phyloP scores from a whole-genome alignment of 495 filamentous ascomycete species.

The Penicillium ochrochloron region DNA sequence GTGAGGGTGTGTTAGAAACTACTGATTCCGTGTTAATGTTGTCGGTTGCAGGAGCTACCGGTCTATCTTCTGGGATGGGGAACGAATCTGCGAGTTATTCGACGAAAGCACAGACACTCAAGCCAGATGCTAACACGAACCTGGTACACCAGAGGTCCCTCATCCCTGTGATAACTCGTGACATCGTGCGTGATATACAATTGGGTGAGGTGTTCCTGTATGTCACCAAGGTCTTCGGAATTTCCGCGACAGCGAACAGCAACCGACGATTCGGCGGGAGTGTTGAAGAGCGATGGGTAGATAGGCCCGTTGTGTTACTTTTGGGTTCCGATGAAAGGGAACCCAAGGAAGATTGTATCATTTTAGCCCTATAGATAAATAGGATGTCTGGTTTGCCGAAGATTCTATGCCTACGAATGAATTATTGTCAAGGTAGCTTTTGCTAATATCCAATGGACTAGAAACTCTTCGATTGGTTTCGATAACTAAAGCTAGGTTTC shows the following conservation, averaged over 20 bases:
- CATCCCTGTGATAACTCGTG: conserved; percentile 14
- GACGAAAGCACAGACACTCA: background rate
- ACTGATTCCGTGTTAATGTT: conserved; percentile 12
- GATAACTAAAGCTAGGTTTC: no score
- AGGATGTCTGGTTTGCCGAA: no score
- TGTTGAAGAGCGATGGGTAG: conserved; percentile 17
- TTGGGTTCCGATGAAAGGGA: background rate
- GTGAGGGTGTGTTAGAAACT: conserved; percentile 9
- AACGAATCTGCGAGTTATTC: background rate
- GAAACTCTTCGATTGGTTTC: no score
- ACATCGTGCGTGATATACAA: conserved; percentile 5
- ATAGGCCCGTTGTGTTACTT: conserved; percentile 3
- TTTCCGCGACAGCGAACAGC: conserved; percentile 12
- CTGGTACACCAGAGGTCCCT: conserved; percentile 13
- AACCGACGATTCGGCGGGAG: background rate
- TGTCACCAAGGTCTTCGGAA: conserved; percentile 15
- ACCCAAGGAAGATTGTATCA: background rate
- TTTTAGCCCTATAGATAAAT: background rate
- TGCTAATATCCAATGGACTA: no score
- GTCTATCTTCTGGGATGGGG: background rate
- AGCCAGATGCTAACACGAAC: conserved; percentile 23
- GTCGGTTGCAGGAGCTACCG: conserved; percentile 10
- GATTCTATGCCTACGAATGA: background rate
- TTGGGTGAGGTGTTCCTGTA: conserved; percentile 8
- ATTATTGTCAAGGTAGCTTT: background rate